Percentiles rank a stretch among this genome's conserved stretches.
phyloP scores from a whole-genome alignment of 2,329 filamentous ascomycete species.

The Leptosphaerulina australis region DNA sequence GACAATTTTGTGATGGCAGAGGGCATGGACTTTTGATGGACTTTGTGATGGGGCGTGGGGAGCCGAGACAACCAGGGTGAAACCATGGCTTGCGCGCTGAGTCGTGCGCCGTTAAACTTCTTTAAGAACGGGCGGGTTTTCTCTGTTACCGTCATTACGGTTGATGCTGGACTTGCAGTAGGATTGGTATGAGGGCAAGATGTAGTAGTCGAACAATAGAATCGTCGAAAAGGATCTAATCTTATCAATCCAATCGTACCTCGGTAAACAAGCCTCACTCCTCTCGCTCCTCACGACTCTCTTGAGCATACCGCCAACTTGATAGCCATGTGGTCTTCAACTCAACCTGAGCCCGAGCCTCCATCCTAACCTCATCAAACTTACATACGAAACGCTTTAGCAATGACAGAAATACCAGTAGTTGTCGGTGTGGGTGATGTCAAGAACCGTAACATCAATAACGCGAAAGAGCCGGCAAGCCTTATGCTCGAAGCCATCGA shows the following conservation, averaged over 20 bases:
- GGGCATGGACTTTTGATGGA: not conserved
- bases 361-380: not conserved
- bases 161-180: not conserved
- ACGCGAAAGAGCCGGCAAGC: conserved; percentile 62
- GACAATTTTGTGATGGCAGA: not conserved
- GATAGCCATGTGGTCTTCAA: conserved; percentile 5
- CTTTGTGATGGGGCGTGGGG: conserved; percentile 6
- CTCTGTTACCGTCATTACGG: no score
- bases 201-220: not conserved
- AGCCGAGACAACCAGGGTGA: conserved; percentile 14
- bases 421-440: conserved; percentile 68
- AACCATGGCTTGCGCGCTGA: conserved; percentile 7
- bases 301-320: not conserved
- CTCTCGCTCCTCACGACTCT: conserved; percentile 19
- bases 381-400: not conserved
- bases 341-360: not conserved
- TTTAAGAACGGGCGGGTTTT: not conserved
- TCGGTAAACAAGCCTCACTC: conserved; percentile 8
- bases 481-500: conserved; percentile 64
- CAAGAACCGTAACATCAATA: conserved; percentile 60
- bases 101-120: not conserved
- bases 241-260: conserved; percentile 14
- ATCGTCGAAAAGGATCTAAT: conserved; percentile 4
- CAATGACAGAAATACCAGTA: conserved; percentile 52
- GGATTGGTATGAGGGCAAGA: not conserved